Conservation (phyloP, 345 rosid genomes). For the Odontarrhena argentea region DNA sequence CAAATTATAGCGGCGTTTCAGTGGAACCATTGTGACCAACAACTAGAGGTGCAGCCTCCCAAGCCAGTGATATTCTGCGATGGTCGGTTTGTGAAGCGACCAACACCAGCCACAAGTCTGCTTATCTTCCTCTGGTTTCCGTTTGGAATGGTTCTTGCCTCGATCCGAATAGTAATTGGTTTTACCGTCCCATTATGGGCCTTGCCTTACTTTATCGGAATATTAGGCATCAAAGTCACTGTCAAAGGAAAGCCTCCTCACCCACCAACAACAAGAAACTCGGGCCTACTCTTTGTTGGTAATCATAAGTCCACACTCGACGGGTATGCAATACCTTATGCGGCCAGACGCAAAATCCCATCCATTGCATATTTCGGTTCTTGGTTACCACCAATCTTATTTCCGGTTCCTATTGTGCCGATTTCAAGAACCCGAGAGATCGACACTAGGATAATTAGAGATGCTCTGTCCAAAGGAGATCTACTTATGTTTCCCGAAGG, state of each 20-base stretch:
- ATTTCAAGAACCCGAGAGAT: slow-evolving; percentile 54
- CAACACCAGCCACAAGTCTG: slow-evolving; percentile 54
- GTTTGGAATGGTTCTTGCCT: slow-evolving; percentile 57
- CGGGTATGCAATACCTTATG: slow-evolving; percentile 57
- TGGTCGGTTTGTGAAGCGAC: slow-evolving; percentile 66
- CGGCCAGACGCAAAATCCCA: slow-evolving; percentile 55
- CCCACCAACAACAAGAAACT: slow-evolving; percentile 43
- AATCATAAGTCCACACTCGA: slow-evolving; percentile 62
- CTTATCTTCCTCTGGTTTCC: slow-evolving; percentile 61
- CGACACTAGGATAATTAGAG: slow-evolving; percentile 58
- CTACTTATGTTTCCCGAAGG: slow-evolving; percentile 73
- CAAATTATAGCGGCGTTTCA: background rate
- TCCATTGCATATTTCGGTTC: slow-evolving; percentile 63
- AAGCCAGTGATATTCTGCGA: slow-evolving; percentile 62
- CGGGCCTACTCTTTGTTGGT: slow-evolving; percentile 58
- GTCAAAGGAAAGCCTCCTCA: slow-evolving; percentile 60
- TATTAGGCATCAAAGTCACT: slow-evolving; percentile 55
- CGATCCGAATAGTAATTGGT: slow-evolving; percentile 52
- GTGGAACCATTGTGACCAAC: slow-evolving; percentile 26
- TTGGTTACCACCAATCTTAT: slow-evolving; percentile 55
- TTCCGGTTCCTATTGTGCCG: slow-evolving; percentile 61
- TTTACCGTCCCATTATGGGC: slow-evolving; percentile 56
- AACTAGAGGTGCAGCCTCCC: slow-evolving; percentile 43
- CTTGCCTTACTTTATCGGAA: slow-evolving; percentile 48
- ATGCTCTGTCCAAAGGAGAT: slow-evolving; percentile 56